Conservation (phyloP, 2,329 filamentous ascomycete species). For the Allantophomopsis cytisporea region DNA sequence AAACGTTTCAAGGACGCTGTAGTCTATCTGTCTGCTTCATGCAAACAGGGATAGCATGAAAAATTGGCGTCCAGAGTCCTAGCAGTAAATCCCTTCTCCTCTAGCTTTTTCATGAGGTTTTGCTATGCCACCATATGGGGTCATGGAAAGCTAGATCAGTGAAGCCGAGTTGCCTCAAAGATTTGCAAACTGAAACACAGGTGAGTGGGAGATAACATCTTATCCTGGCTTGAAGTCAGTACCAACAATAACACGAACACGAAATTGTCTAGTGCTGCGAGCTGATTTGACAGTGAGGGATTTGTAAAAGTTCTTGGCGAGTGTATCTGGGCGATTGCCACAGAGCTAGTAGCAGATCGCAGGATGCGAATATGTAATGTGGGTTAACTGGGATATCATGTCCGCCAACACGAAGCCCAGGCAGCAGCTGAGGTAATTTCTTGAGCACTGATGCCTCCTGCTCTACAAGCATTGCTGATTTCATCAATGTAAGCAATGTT, state of each 20-base stretch:
- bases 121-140: neutral
- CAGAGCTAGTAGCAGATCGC: conserved; percentile 5
- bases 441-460: conserved; percentile 31
- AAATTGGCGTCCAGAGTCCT: neutral
- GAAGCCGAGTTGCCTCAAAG: neutral
- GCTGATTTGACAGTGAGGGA: neutral
- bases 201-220: conserved; percentile 1
- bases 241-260: conserved; percentile 3
- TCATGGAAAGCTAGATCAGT: neutral
- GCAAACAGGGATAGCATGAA: conserved; percentile 1
- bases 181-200: neutral
- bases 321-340: neutral
- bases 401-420: conserved; percentile 36
- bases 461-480: conserved; percentile 36
- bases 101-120: neutral
- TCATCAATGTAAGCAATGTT: conserved; percentile 40
- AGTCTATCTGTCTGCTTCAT: too few relatives aligned
- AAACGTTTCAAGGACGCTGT: too few relatives aligned
- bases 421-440: conserved; percentile 35
- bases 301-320: neutral
- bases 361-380: conserved; percentile 35
- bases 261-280: neutral
- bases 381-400: conserved; percentile 44
- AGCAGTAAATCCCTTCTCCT: neutral
- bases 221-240: conserved; percentile 2